phyloP scores from a whole-genome alignment of 768 basidiomycete species.

The Lactifluus hygrophoroides region DNA sequence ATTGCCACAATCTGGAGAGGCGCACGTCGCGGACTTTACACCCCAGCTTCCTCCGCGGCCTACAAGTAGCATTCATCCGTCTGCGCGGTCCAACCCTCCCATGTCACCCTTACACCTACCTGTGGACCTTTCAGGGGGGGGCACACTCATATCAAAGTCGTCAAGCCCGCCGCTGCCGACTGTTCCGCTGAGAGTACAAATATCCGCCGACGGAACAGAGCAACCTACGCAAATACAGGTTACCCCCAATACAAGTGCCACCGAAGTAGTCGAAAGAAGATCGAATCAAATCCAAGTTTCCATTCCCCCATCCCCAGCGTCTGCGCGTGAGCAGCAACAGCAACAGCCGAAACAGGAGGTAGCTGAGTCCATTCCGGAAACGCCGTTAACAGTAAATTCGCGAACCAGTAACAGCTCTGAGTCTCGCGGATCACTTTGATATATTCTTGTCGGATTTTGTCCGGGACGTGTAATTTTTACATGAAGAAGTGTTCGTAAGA shows the following conservation, averaged over 20 bases:
- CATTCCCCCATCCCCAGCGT: background rate
- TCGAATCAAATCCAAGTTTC: background rate
- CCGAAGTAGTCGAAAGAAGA: background rate
- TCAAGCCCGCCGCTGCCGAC: background rate
- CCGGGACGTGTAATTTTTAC: background rate
- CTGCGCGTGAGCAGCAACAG: background rate
- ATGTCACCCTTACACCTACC: conserved; percentile 4
- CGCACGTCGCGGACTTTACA: conserved; percentile 53
- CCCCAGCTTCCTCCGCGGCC: conserved; percentile 64
- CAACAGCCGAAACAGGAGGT: background rate
- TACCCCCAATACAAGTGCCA: background rate
- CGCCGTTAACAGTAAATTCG: conserved; percentile 9
- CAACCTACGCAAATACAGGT: background rate
- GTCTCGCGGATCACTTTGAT: background rate
- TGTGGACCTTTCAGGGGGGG: background rate
- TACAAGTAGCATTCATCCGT: conserved; percentile 70
- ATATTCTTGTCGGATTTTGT: background rate
- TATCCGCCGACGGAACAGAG: background rate
- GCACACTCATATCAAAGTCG: background rate
- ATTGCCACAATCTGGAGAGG: conserved; percentile 25
- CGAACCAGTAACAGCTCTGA: background rate
- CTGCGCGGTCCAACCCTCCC: conserved; percentile 34
- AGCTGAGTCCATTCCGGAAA: conserved; percentile 3
- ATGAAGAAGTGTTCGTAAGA: background rate
- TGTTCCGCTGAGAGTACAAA: background rate